Percentiles rank a stretch among this genome's conserved stretches.
Conservation (phyloP, 768 basidiomycete species). For the Grammothele lineata region DNA sequence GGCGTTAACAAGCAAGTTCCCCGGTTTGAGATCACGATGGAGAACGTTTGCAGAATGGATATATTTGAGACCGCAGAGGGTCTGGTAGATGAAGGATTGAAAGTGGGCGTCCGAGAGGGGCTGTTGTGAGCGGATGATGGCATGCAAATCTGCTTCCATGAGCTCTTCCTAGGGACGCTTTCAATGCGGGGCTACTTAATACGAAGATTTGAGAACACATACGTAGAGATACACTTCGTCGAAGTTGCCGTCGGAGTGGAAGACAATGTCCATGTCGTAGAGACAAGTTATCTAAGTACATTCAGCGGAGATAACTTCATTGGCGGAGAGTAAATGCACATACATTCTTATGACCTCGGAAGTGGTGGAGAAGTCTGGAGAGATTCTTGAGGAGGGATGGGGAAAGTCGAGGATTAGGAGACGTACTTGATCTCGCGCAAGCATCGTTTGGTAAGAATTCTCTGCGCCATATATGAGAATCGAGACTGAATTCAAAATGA, state of each 20-base stretch:
- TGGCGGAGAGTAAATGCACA: constrained; percentile 21
- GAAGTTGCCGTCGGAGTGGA: constrained; percentile 87
- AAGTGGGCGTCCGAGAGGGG: constrained; percentile 89
- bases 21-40: constrained; percentile 93
- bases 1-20: constrained; percentile 94
- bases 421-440: constrained; percentile 85
- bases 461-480: constrained; percentile 51
- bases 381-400: constrained; percentile 12
- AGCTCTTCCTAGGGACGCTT: constrained; percentile 75
- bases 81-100: constrained; percentile 97
- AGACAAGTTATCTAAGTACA: constrained; percentile 82
- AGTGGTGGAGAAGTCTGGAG: constrained; percentile 86
- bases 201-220: constrained; percentile 18
- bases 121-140: constrained; percentile 88
- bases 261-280: constrained; percentile 98
- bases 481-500: no score
- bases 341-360: constrained; percentile 98
- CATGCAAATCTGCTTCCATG: constrained; percentile 99
- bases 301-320: not conserved
- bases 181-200: not conserved
- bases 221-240: constrained; percentile 96
- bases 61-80: constrained; percentile 96
- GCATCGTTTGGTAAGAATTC: constrained; percentile 95
- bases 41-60: constrained; percentile 98
- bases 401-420: not conserved